Evolutionary conservation across 108 stramenopile genomes (phyloP).

Genomic region (Cyclotella kingstonii): DNA sequence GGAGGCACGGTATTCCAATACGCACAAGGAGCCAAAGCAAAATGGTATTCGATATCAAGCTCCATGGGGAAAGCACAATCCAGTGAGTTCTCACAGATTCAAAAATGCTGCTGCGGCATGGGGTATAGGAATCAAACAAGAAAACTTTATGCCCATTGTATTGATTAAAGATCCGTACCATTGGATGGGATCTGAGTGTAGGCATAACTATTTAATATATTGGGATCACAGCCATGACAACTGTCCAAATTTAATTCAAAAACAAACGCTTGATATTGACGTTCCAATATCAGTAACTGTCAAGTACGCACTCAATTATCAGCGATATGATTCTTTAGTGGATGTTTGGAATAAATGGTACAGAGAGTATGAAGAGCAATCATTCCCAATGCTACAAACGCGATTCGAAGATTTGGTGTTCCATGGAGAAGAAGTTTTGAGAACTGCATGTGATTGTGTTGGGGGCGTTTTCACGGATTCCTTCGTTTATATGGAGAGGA

Average conservation of each 20-base stretch:
- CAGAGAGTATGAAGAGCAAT: conserved; percentile 59
- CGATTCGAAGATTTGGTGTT: conserved; percentile 92
- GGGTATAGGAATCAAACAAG: conserved; percentile 39
- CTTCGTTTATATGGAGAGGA: conserved; percentile 65
- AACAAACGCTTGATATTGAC: conserved; percentile 6
- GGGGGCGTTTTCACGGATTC: conserved; percentile 55
- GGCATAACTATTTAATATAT: conserved; percentile 40
- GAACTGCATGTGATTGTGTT: conserved; percentile 70
- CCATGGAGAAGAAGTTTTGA: conserved; percentile 63
- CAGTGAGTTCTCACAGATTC: conserved; percentile 34
- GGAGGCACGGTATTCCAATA: conserved; percentile 8
- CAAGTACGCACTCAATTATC: conserved; percentile 24
- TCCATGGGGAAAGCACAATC: conserved; percentile 63
- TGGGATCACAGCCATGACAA: conserved; percentile 42
- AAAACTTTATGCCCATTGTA: conserved; percentile 51
- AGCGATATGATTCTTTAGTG: conserved; percentile 49
- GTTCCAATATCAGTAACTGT: conserved; percentile 20
- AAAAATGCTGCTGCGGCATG: conserved; percentile 33
- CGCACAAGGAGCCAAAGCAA: conserved; percentile 28
- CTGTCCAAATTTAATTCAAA: conserved; percentile 46
- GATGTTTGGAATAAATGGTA: conserved; percentile 85
- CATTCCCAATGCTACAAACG: conserved; percentile 73
- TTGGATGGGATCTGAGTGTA: conserved; percentile 53
- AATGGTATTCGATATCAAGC: conserved; percentile 51
- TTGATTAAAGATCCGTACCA: conserved; percentile 55